phyloP scores from a whole-genome alignment of 208 protist genomes.

The Leishmania martiniquensis region DNA sequence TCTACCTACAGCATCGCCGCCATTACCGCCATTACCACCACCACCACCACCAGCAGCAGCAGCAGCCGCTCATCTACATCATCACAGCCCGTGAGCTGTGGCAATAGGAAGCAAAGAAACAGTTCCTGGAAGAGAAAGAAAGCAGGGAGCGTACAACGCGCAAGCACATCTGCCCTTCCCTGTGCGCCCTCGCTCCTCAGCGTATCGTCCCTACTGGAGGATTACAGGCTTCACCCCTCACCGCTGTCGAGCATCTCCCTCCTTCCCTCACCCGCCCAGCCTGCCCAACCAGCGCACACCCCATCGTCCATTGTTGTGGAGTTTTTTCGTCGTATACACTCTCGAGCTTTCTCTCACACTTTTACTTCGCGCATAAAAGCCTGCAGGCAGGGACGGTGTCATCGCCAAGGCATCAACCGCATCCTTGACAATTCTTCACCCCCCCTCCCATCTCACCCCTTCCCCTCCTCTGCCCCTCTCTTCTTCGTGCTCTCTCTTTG shows the following conservation, averaged over 20 bases:
- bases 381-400: neutral
- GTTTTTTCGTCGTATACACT: neutral
- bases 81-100: neutral
- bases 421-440: neutral
- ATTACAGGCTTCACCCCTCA: neutral
- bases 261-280: neutral
- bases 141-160: neutral
- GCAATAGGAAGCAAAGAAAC: neutral
- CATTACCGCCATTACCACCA: neutral
- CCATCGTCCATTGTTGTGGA: neutral
- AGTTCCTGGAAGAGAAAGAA: neutral
- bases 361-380: neutral
- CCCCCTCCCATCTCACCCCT: neutral
- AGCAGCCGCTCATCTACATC: too few relatives aligned
- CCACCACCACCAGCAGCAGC: too few relatives aligned
- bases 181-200: neutral
- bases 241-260: neutral
- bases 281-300: neutral
- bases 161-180: neutral
- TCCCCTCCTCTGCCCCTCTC: neutral
- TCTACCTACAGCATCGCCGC: neutral
- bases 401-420: neutral
- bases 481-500: conserved; percentile 5
- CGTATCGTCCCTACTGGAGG: neutral
- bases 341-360: neutral